Evolutionary conservation across 1,284 basidiomycete species (phyloP), one percentile per base, ranked within the genome.

Genomic region (Ustilago vetiveriae): DNA sequence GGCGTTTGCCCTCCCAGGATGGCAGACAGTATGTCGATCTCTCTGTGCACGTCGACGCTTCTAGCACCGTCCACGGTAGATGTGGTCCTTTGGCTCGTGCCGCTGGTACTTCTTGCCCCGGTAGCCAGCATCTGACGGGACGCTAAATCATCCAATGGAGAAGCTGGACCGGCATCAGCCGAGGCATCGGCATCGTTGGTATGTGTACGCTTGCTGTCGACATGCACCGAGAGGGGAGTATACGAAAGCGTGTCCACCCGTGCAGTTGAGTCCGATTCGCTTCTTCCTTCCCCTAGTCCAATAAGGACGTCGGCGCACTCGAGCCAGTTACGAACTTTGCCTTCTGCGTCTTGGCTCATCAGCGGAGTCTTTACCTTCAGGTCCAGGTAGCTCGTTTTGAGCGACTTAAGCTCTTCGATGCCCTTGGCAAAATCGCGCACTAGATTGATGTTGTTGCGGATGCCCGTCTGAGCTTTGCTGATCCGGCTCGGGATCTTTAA

Each of bases 291-390:
- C 3, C 69, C 74, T 0, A 76, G 45, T 1, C 69, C 72, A 17
- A 76, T 69, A 16, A 76, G 59, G 11, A 76, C 74, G 16, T 76
- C 74, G 14, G 74, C 74, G 23, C 72, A 74, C 14, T 76, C 74
- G 21, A 74, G 60, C 74, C 74, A 76, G 10, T 64, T 72, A 26
- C 46, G 47, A 13, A 57, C 45, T 16, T 41, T 43, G 2, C 49
- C 56, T 3, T 50, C 48, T 4, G 38, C 51, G 5, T 52, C 44
- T 6, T 46, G 33, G 11, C 22, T 45, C 0, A 26, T 4, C 16
- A 43, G 27, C 5, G 42, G 30, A 6, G 45, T 24, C 6, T n/a
- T 47, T 39, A 43, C 37, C 54, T 36, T 58, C 22, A 41, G 55
- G 13, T 54, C 46, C 46, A 59, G 35, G 43, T 73, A 76, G 43